These are phyloP conservation scores for Lentinula detonsa DNA, from an alignment of 768 basidiomycete species.

Conservation along the genomic window DNA sequence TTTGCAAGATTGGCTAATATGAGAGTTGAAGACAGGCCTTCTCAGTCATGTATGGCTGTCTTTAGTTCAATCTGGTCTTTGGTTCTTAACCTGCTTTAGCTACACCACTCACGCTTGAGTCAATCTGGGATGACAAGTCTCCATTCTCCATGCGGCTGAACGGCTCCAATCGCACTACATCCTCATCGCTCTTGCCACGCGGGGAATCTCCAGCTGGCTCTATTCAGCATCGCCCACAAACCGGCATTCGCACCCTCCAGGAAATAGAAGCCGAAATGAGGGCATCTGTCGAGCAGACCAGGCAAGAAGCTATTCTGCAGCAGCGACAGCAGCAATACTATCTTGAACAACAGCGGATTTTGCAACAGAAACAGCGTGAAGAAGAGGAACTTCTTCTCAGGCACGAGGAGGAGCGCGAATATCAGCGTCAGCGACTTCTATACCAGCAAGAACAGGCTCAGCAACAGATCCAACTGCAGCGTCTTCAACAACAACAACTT, in stretches of 20 bases:
- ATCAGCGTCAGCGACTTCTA: constrained; percentile 36
- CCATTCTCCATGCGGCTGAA: constrained; percentile 58
- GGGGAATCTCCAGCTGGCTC: constrained; percentile 10
- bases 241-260: constrained; percentile 57
- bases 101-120: constrained; percentile 50
- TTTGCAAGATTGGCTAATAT: constrained; percentile 12
- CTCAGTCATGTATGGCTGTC: constrained; percentile 1
- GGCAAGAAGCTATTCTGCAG: constrained; percentile 24
- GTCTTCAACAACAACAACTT: constrained; percentile 45
- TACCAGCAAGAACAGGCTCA: constrained; percentile 48
- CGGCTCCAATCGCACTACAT: constrained; percentile 35
- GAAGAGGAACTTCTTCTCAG: constrained; percentile 27
- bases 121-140: constrained; percentile 81
- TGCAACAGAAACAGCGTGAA: constrained; percentile 21
- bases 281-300: constrained; percentile 45
- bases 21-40: neutral
- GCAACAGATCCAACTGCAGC: constrained; percentile 32
- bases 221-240: constrained; percentile 19
- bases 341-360: constrained; percentile 17
- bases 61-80: neutral
- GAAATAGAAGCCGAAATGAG: constrained; percentile 86
- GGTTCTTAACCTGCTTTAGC: constrained; percentile 26
- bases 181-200: neutral
- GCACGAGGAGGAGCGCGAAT: constrained; percentile 29
- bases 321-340: constrained; percentile 34